phyloP scores from a whole-genome alignment of 345 rosid genomes.

The Cardamine chenopodiifolia region DNA sequence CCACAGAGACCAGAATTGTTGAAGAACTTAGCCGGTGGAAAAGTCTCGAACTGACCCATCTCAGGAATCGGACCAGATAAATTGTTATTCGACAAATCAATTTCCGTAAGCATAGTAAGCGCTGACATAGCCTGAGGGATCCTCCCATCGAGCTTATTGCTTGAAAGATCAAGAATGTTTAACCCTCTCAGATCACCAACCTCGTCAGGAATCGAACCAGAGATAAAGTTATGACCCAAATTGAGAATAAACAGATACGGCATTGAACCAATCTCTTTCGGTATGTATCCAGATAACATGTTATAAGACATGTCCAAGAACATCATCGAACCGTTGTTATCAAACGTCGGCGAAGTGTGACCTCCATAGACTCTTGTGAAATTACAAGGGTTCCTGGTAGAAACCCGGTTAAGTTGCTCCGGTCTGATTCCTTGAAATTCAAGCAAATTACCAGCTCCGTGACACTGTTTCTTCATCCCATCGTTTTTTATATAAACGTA shows the following conservation, averaged over 20 bases:
- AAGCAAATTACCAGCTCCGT: slow-evolving; percentile 89
- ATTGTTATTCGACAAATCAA: slow-evolving; percentile 71
- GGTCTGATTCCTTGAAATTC: slow-evolving; percentile 83
- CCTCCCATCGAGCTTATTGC: slow-evolving; percentile 62
- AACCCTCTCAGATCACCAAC: slow-evolving; percentile 67
- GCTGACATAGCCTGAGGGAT: slow-evolving; percentile 71
- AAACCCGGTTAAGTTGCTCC: slow-evolving; percentile 60
- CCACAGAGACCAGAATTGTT: slow-evolving; percentile 95
- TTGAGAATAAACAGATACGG: slow-evolving; percentile 71
- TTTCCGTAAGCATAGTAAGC: slow-evolving; percentile 61
- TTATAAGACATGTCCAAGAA: slow-evolving; percentile 90
- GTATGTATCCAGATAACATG: slow-evolving; percentile 68
- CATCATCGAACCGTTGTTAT: slow-evolving; percentile 89
- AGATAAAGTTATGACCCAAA: slow-evolving; percentile 72
- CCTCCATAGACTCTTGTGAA: slow-evolving; percentile 75
- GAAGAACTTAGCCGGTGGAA: slow-evolving; percentile 57
- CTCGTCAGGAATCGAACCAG: slow-evolving; percentile 76
- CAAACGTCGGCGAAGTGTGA: slow-evolving; percentile 72
- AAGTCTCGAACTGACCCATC: slow-evolving; percentile 80
- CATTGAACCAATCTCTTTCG: slow-evolving; percentile 83
- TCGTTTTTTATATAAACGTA: slow-evolving; percentile 79
- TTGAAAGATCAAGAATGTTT: slow-evolving; percentile 84
- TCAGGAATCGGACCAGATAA: slow-evolving; percentile 77
- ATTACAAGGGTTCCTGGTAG: slow-evolving; percentile 81
- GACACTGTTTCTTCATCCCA: slow-evolving; percentile 70